Percentiles rank a stretch among this genome's conserved stretches.
These are phyloP conservation scores for Quercus lobata DNA, from an alignment of 331 rosid species.

Conservation along the genomic window DNA sequence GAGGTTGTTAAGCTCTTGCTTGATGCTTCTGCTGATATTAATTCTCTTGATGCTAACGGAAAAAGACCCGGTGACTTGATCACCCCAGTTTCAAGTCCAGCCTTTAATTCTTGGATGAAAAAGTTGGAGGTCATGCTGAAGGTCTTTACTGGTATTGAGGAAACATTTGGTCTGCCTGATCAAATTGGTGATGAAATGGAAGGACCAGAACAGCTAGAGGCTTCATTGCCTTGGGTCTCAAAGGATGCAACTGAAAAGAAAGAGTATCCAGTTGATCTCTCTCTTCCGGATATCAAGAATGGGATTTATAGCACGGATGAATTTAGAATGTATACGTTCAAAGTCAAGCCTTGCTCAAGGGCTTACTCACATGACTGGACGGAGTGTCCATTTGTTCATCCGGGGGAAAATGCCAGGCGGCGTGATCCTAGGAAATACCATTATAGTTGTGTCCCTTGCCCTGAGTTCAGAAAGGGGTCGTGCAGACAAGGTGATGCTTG, in stretches of 20 bases:
- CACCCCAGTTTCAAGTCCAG: conserved; percentile 1
- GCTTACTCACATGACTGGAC: conserved; percentile 97
- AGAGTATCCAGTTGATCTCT: conserved; percentile 69
- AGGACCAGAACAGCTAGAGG: conserved; percentile 29
- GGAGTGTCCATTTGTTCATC: conserved; percentile 93
- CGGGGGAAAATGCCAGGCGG: conserved; percentile 85
- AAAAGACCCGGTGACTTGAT: conserved; percentile 52
- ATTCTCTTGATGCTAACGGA: conserved; percentile 50
- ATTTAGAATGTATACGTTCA: conserved; percentile 81
- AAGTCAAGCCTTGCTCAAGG: conserved; percentile 89
- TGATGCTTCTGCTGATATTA: conserved; percentile 56
- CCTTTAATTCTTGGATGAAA: conserved; percentile 42
- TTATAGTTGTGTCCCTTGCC: conserved; percentile 88
- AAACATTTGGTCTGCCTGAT: conserved; percentile 24
- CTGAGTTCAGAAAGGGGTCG: conserved; percentile 73
- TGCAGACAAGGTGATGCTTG: conserved; percentile 82
- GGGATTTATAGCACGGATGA: conserved; percentile 84
- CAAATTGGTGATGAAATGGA: conserved; percentile 23
- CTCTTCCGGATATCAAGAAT: conserved; percentile 82
- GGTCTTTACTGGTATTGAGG: conserved; percentile 28
- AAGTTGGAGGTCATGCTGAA: conserved; percentile 38
- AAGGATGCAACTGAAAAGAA: conserved; percentile 56
- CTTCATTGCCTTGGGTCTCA: conserved; percentile 20
- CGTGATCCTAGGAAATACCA: conserved; percentile 75
- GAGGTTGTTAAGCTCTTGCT: conserved; percentile 67